Evolutionary conservation across 352 stramenopile species (phyloP), one percentile per base, ranked within the genome.

Genomic region (Halophytophthora batemanensis): DNA sequence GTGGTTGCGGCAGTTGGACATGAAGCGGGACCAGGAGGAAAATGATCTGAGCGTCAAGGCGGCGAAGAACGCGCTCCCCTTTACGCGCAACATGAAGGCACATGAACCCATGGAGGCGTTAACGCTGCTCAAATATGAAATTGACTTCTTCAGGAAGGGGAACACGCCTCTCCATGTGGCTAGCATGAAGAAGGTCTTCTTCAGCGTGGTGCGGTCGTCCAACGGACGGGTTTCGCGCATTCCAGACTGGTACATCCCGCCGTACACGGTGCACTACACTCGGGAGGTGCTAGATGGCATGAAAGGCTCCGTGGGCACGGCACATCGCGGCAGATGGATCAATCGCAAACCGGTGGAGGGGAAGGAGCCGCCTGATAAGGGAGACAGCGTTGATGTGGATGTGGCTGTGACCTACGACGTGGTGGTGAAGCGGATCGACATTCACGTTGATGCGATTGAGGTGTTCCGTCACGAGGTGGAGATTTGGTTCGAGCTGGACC

Each of bases 51-150:
- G 48, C 36, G 2, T 5, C n/a, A 34, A 43, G 29, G 57, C 62
- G 21, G 49, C 44, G 17, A 71, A 67, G 34, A 62, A 61, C 21
- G 52, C 62, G 21, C 53, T 67, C n/a, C 62, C 62, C 3, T 71
- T 71, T 7, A 49, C 53, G 11, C 47, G 52, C 19, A 64, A 58
- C 6, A 63, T 67, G 44, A 33, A 58, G 40, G 57, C 57, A 2
- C 57, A 38, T 13, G 33, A 38, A 13, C 53, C 63, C 0, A 71
- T 71, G 63, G 63, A 71, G 29, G 63, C 63, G 2, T 33, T 71
- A 21, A 71, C 63, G 25, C n/a, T 71, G 19, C 29, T 71, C 8
- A 71, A 71, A 28, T 71, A 59, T 19, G 63, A 71, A 34, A 67
- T 71, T 3, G 63, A 71, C 38, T 68, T 52, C 21, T 67, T 56